phyloP scores from a whole-genome alignment of 768 basidiomycete genomes.

The Wakefieldia striispora region DNA sequence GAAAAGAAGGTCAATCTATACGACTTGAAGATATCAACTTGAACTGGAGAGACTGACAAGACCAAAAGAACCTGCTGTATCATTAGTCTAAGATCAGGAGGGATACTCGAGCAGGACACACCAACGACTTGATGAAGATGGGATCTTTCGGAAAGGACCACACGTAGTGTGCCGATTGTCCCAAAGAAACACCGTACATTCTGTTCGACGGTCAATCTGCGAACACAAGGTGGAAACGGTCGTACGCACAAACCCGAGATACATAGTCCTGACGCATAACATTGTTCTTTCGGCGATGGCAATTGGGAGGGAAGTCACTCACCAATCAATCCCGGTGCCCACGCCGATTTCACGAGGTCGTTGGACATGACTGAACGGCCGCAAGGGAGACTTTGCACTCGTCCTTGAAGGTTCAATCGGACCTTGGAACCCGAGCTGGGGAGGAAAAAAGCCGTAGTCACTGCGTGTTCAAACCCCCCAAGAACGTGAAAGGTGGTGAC shows the following conservation, averaged over 20 bases:
- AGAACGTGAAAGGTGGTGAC: too few species aligned
- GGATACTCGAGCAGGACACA: background rate
- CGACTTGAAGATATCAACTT: accelerated
- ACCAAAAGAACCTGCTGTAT: slow-evolving; percentile 8
- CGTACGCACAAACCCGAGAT: slow-evolving; percentile 8
- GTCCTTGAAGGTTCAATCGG: background rate
- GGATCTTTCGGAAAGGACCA: slow-evolving; percentile 8
- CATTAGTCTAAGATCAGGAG: background rate
- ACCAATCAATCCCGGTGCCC: slow-evolving; percentile 15
- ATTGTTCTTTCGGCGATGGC: background rate
- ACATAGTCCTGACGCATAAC: background rate
- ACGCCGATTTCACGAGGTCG: slow-evolving; percentile 1
- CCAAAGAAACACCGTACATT: slow-evolving; percentile 11
- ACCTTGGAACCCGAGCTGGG: too few species aligned
- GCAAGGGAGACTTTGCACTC: background rate
- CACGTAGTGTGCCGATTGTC: slow-evolving; percentile 1
- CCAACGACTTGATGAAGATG: slow-evolving; percentile 8
- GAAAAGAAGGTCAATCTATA: background rate
- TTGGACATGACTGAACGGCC: background rate
- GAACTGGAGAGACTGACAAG: slow-evolving; percentile 11
- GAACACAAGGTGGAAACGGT: background rate
- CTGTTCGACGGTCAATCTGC: background rate
- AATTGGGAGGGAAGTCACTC: background rate
- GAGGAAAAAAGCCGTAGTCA: too few species aligned
- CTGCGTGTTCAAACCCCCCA: too few species aligned